Evolutionary conservation across 768 basidiomycete species (phyloP).

Genomic region (Suillus hirtellus): DNA sequence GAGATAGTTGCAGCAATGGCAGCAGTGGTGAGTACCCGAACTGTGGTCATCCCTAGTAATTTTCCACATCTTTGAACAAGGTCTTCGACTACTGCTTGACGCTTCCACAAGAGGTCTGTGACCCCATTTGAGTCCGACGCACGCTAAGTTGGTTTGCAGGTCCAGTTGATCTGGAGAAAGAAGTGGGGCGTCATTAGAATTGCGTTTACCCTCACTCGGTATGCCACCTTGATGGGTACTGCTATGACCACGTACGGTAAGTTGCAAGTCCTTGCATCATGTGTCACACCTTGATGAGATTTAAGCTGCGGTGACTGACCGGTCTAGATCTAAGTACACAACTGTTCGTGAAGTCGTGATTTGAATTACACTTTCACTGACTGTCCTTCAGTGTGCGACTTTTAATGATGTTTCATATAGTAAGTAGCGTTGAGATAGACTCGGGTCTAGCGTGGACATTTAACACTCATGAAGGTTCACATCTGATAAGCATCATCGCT

Average conservation of each 20-base stretch:
- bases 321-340: background rate
- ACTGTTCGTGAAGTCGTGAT: background rate
- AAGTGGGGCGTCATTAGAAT: background rate
- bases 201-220: slow-evolving; percentile 3
- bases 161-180: slow-evolving; percentile 9
- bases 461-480: slow-evolving; percentile 1
- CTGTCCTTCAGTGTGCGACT: background rate
- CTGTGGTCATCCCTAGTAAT: background rate
- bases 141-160: background rate
- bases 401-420: background rate
- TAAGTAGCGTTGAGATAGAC: background rate
- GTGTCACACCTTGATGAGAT: background rate
- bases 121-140: background rate
- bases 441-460: background rate
- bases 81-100: slow-evolving; percentile 8
- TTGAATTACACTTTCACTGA: background rate
- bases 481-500: slow-evolving; percentile 7
- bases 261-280: background rate
- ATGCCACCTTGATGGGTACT: slow-evolving; percentile 4
- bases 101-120: slow-evolving; percentile 8
- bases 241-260: slow-evolving; percentile 5
- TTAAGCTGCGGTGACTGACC: background rate
- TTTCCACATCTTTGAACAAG: slow-evolving; percentile 1
- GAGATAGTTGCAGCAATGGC: background rate
- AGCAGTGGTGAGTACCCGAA: background rate